These are phyloP conservation scores for Nephelium lappaceum DNA, from an alignment of 345 rosid species.

Conservation along the genomic window DNA sequence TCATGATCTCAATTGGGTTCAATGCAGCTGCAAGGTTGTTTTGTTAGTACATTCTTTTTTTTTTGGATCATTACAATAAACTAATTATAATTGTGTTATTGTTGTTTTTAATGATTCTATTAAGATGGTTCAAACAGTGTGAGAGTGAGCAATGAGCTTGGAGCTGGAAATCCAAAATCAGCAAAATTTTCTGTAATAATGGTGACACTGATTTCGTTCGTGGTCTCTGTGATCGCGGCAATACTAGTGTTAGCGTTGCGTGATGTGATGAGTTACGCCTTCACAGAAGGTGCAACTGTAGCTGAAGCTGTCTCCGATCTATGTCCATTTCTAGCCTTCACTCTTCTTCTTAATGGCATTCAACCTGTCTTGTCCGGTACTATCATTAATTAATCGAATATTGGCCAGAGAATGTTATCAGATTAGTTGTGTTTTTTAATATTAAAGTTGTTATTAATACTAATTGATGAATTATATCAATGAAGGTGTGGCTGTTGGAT, in stretches of 20 bases:
- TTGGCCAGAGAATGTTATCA: not conserved
- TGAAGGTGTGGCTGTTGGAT: slow-evolving; percentile 82
- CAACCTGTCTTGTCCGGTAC: slow-evolving; percentile 80
- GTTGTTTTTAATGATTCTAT: not conserved
- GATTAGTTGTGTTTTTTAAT: too few relatives aligned
- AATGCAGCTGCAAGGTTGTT: slow-evolving; percentile 74
- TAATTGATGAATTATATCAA: not conserved
- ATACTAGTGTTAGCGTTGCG: slow-evolving; percentile 37
- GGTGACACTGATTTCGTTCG: slow-evolving; percentile 47
- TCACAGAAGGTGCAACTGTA: slow-evolving; percentile 65
- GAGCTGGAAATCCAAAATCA: slow-evolving; percentile 73
- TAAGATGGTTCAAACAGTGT: slow-evolving; percentile 41
- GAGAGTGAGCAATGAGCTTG: slow-evolving; percentile 81
- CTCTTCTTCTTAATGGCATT: slow-evolving; percentile 65
- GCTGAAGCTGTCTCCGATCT: slow-evolving; percentile 72
- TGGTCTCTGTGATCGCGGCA: slow-evolving; percentile 46
- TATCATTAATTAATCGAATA: not conserved
- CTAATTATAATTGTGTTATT: not conserved
- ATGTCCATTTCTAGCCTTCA: slow-evolving; percentile 61
- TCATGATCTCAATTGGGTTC: slow-evolving; percentile 75
- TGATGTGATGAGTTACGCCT: slow-evolving; percentile 55
- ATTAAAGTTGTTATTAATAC: too few relatives aligned
- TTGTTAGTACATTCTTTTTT: not conserved
- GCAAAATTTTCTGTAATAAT: slow-evolving; percentile 62
- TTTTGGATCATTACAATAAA: not conserved